Conservation (phyloP, 2,329 filamentous ascomycete genomes). For the Sporothrix pallida region DNA sequence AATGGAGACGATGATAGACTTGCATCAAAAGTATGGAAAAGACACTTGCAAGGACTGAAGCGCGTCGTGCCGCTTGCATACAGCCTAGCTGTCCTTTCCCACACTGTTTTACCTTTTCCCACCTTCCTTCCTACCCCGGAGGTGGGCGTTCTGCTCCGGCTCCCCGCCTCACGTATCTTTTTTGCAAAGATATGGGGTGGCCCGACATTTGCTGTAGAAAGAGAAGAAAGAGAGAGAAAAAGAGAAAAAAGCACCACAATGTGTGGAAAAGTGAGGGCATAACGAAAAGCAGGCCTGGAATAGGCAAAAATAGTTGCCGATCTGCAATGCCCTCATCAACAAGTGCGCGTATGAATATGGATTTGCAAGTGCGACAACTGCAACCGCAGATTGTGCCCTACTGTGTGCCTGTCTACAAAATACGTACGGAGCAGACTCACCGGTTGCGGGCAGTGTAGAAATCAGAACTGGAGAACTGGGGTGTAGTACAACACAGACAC, state of each 20-base stretch:
- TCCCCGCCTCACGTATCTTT: constrained; percentile 2
- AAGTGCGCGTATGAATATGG: neutral
- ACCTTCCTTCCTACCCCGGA: constrained; percentile 6
- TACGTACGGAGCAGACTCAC: neutral
- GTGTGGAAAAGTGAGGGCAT: neutral
- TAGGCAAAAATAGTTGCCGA: neutral
- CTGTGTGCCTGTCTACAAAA: too few relatives aligned
- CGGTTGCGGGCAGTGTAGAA: neutral
- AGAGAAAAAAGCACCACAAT: neutral
- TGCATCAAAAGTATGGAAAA: neutral
- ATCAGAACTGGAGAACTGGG: neutral
- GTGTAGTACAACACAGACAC: too few relatives aligned
- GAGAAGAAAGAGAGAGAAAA: too few relatives aligned
- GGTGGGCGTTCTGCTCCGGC: constrained; percentile 27
- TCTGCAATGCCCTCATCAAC: constrained; percentile 7
- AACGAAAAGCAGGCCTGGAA: constrained; percentile 5
- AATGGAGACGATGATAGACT: neutral
- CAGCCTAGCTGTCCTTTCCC: neutral
- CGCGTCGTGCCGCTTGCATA: constrained; percentile 13
- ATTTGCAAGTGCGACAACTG: neutral
- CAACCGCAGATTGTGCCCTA: too few relatives aligned
- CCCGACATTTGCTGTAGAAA: too few relatives aligned
- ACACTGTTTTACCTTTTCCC: neutral
- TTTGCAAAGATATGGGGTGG: neutral
- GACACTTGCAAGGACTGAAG: neutral